phyloP scores from a whole-genome alignment of 148 eudicot genomes.

The Fallopia convolvulus region DNA sequence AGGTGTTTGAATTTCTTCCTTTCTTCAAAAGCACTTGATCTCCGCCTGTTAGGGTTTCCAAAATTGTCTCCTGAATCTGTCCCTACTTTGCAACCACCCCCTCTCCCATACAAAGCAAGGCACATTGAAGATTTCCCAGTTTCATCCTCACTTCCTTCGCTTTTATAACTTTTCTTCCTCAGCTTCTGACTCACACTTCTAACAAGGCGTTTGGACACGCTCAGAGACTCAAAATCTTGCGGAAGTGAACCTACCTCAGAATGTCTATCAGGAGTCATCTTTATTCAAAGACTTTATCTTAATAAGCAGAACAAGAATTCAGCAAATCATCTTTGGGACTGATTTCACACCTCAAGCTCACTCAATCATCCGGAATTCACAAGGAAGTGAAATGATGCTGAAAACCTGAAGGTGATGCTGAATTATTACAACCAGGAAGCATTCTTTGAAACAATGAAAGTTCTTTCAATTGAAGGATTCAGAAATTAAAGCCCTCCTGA shows the following conservation, averaged over 20 bases:
- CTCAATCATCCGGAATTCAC: not conserved
- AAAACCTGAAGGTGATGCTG: not conserved
- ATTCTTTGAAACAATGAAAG: not conserved
- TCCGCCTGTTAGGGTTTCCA: constrained; percentile 42
- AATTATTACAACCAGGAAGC: not conserved
- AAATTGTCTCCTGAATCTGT: constrained; percentile 68
- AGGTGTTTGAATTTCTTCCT: constrained; percentile 41
- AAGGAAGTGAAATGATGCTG: not conserved
- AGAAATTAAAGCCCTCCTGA: not conserved
- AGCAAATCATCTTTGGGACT: not conserved
- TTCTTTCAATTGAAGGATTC: not conserved
- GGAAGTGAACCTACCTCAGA: constrained; percentile 47
- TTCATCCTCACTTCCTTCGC: constrained; percentile 49
- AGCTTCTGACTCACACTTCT: constrained; percentile 77
- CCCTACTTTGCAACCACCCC: constrained; percentile 94
- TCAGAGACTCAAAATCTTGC: constrained; percentile 61
- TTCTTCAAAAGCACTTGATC: constrained; percentile 61
- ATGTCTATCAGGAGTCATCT: constrained; percentile 46
- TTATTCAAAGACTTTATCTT: not conserved
- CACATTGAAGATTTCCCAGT: constrained; percentile 49
- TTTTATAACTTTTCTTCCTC: constrained; percentile 42
- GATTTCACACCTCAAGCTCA: not conserved
- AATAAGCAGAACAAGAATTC: not conserved
- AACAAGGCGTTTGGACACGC: constrained; percentile 67
- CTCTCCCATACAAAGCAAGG: constrained; percentile 62